phyloP scores from a whole-genome alignment of 805 yeast genomes.

The Yamadazyma tumulicola region DNA sequence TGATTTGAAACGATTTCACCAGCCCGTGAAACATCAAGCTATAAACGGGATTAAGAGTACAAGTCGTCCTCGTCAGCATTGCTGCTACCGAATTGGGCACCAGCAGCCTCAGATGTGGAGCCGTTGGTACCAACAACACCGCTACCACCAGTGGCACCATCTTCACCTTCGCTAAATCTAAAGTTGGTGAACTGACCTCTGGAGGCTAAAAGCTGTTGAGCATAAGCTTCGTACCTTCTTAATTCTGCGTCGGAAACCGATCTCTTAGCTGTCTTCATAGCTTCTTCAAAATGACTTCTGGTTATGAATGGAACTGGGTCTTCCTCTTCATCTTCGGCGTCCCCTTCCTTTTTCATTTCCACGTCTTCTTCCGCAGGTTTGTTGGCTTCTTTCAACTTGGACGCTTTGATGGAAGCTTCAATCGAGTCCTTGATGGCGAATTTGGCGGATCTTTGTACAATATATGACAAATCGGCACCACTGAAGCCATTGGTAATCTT shows the following conservation, averaged over 20 bases:
- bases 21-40: no score
- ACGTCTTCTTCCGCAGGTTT: constrained; percentile 36
- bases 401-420: constrained; percentile 57
- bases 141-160: constrained; percentile 18
- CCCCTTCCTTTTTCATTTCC: constrained; percentile 45
- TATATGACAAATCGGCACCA: constrained; percentile 97
- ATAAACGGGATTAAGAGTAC: constrained; percentile 47
- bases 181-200: constrained; percentile 94
- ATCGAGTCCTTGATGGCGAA: constrained; percentile 97
- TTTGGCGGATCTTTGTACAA: constrained; percentile 98
- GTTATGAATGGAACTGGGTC: constrained; percentile 97
- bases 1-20: no score
- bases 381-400: constrained; percentile 29
- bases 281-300: constrained; percentile 94
- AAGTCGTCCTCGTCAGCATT: constrained; percentile 62
- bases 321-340: constrained; percentile 63
- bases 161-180: constrained; percentile 61
- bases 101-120: constrained; percentile 15
- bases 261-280: constrained; percentile 98
- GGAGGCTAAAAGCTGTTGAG: constrained; percentile 92
- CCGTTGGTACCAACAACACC: constrained; percentile 19
- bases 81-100: constrained; percentile 46
- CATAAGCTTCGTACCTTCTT: constrained; percentile 97
- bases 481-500: constrained; percentile 96
- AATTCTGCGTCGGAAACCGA: constrained; percentile 96